Base-by-base conservation (phyloP, 345 rosid genomes). In the Salix suchowensis region DNA sequence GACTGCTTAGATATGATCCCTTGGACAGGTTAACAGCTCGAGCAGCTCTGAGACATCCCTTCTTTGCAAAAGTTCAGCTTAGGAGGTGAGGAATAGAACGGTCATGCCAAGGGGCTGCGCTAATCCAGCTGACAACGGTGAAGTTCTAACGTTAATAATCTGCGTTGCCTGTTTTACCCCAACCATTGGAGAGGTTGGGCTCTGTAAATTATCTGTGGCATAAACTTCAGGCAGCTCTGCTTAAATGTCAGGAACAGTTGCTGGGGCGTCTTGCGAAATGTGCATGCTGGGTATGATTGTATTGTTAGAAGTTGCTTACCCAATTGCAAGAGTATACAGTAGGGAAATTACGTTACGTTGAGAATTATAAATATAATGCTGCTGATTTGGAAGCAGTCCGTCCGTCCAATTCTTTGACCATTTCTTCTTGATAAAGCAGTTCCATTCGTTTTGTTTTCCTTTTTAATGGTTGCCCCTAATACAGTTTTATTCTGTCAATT, bases 31-130 rank as follows among this genome's bases (percentile, higher is more conserved):
- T 81, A 32, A 74, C 81, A 6, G 84, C 84, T 26, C 50, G 78
- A 3, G 81, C 69, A 74, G 84, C 84, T 16, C 75, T 81, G 6
- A 77, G 78, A 68, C 84, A 70, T 65, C 74, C 81, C 30, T 81
- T 81, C 67, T 77, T 81, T 26, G 58, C 78, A 4, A 77, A 77
- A 39, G 84, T 77, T 40, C 58, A 64, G 23, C 71, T 50, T 1
- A 79, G 78, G 71, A 69, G 65, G 62, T 44, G 80, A 70, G 23
- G 13, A 65, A 23, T 58, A 12, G 64, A 10, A 11, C 23, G 26
- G 28, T 12, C 12, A 2, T 21, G 60, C 60, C 12, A 54, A 19
- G 46, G 52, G 52, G 52, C 52, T 46, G 52, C 4, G 52, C 6
- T 1, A 14, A 46, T 46, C 50, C 4, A 46, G 50, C 18, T 46